Base-by-base conservation (phyloP, 306 rosid genomes). In the Lotus japonicus region DNA sequence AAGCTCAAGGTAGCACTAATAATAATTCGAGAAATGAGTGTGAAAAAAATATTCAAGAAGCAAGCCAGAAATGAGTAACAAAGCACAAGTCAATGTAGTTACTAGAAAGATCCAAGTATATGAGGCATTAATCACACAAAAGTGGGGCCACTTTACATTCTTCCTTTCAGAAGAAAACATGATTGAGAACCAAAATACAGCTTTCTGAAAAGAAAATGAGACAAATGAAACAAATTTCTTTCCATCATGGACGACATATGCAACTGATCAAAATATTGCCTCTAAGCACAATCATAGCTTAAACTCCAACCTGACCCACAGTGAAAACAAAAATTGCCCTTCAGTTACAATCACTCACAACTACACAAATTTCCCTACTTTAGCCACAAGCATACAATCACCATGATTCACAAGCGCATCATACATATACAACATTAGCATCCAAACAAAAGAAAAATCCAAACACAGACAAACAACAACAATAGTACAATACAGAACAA, bases 331-430 rank as follows among this genome's bases (percentile, higher is more conserved):
- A 36, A n/a, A 58, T 4, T 12, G 11, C 21, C 21, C 21, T 31
- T 17, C 7, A 54, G 15, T 28, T 16, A 43, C n/a, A 66, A 64
- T 65, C 50, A 66, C 7, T 14, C 18, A 75, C 35, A 75, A 68
- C 38, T 8, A 48, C 19, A 62, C 11, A 36, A 57, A 46, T 66
- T 31, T 50, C 43, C 58, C 64, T 17, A 57, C 13, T 17, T 14
- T 23, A 28, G 16, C 31, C 7, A 1, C 43, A 64, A 52, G 42
- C 16, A 67, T 54, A 35, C 36, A 46, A 64, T 4, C 39, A 48
- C 11, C 11, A 3, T 14, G 31, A 77, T 63, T 43, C 26, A 35
- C 43, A 45, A 54, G 35, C 45, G 6, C 19, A 16, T 42, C 15
- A 62, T 18, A 9, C 16, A 4, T 6, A 64, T 51, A 44, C 21